Evolutionary conservation across 2,329 filamentous ascomycete genomes (phyloP).

Genomic region (Colletotrichum salicis): DNA sequence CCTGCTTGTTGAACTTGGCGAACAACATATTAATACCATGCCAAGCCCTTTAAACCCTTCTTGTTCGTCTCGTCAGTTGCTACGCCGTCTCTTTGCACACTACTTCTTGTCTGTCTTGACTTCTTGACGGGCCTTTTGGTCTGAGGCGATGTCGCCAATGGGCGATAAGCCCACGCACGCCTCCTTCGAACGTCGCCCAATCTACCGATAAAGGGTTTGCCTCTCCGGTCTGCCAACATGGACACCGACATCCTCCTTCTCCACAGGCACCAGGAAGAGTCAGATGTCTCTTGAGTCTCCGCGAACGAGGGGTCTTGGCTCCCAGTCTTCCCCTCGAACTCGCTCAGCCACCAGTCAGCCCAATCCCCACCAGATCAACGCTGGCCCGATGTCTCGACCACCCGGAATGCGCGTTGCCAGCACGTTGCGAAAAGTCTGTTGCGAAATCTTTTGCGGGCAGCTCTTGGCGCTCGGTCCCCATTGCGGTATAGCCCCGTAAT

Average conservation of each 20-base stretch:
- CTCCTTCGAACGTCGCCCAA: slow-evolving; percentile 7
- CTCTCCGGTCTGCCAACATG: slow-evolving; percentile 20
- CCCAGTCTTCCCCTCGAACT: neutral
- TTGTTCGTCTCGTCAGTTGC: slow-evolving; percentile 13
- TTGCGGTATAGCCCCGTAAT: slow-evolving; percentile 24
- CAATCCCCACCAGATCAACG: slow-evolving; percentile 20
- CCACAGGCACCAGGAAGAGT: slow-evolving; percentile 6
- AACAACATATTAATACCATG: slow-evolving; percentile 22
- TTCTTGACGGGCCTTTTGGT: neutral
- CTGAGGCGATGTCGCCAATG: neutral
- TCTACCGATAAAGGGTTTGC: slow-evolving; percentile 21
- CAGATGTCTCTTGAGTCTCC: slow-evolving; percentile 9
- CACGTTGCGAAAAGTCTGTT: slow-evolving; percentile 32
- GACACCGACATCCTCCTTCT: neutral
- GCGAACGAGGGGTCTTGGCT: neutral
- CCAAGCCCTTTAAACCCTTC: slow-evolving; percentile 25
- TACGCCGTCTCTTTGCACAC: slow-evolving; percentile 18
- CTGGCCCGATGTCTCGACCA: slow-evolving; percentile 16
- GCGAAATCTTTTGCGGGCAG: neutral
- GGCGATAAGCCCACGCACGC: slow-evolving; percentile 8
- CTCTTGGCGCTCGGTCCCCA: slow-evolving; percentile 33
- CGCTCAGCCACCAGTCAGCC: slow-evolving; percentile 12
- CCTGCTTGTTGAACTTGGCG: slow-evolving; percentile 6
- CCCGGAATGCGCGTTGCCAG: slow-evolving; percentile 26
- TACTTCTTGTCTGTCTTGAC: neutral